Percentiles rank a stretch among this genome's conserved stretches.
phyloP scores from a whole-genome alignment of 148 eudicot species.

The Rhododendron henanense region DNA sequence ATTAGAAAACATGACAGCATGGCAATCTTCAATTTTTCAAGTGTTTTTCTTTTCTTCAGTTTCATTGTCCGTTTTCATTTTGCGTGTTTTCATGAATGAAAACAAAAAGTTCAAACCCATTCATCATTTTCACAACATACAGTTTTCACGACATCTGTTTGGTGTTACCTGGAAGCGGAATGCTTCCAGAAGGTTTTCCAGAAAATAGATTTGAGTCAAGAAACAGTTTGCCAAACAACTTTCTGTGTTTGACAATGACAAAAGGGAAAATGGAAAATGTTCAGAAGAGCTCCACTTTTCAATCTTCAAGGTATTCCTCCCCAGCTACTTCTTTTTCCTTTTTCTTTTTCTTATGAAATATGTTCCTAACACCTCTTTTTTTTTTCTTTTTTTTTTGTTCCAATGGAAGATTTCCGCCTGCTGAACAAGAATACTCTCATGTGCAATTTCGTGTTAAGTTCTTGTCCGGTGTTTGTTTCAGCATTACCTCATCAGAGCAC shows the following conservation, averaged over 20 bases:
- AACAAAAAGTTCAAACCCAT: not conserved
- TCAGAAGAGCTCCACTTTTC: not conserved
- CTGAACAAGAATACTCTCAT: not conserved
- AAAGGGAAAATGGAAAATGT: not conserved
- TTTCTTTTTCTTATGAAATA: not conserved
- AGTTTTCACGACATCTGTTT: not conserved
- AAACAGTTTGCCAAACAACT: not conserved
- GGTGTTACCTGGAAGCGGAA: not conserved
- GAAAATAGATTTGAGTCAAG: not conserved
- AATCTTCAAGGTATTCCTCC: not conserved
- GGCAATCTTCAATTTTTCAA: not conserved
- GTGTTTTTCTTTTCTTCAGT: not conserved
- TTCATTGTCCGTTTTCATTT: not conserved
- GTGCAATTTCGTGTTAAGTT: not conserved
- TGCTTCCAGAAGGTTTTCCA: not conserved
- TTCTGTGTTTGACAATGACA: not conserved
- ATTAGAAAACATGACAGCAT: not conserved
- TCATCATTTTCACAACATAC: not conserved
- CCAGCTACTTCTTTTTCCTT: not conserved
- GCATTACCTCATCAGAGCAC: slow-evolving; percentile 2
- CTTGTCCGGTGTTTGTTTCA: not conserved
- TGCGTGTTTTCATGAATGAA: not conserved
- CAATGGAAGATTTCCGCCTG: not conserved
- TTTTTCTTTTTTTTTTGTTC: not conserved
- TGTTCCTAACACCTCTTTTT: not conserved